Evolutionary conservation across 176 grass and related monocot species (phyloP).

Genomic region (Aegilops sharonensis): DNA sequence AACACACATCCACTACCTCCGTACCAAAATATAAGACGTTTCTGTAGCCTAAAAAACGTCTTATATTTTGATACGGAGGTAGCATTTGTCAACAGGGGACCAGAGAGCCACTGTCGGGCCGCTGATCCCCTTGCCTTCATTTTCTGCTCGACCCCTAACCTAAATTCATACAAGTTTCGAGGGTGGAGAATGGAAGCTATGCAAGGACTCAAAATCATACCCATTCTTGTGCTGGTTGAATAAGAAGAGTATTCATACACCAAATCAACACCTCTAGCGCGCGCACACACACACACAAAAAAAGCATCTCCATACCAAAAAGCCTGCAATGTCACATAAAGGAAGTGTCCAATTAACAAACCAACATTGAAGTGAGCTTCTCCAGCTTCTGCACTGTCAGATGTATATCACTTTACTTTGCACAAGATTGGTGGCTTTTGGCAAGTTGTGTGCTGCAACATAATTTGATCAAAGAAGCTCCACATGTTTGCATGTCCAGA

Average conservation of each 20-base stretch:
- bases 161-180: background rate
- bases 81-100: no score
- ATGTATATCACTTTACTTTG: slow-evolving; percentile 3
- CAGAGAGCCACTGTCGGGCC: no score
- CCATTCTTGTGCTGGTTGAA: background rate
- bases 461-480: slow-evolving; percentile 1
- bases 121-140: no score
- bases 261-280: background rate
- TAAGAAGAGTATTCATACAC: background rate
- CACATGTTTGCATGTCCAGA: background rate
- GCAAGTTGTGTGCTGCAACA: background rate
- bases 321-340: background rate
- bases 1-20: no score
- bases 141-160: no score
- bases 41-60: no score
- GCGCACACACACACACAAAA: no score
- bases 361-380: background rate
- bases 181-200: background rate
- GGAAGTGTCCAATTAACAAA: background rate
- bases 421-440: background rate
- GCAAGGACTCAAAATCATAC: background rate
- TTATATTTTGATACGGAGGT: no score
- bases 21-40: no score
- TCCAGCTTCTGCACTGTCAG: background rate
- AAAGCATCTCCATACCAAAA: background rate